A percentile compares a stretch with the other conserved stretches of the same genome.
phyloP scores from a whole-genome alignment of 1,284 basidiomycete species.

The Cutaneotrichosporon sp. region DNA sequence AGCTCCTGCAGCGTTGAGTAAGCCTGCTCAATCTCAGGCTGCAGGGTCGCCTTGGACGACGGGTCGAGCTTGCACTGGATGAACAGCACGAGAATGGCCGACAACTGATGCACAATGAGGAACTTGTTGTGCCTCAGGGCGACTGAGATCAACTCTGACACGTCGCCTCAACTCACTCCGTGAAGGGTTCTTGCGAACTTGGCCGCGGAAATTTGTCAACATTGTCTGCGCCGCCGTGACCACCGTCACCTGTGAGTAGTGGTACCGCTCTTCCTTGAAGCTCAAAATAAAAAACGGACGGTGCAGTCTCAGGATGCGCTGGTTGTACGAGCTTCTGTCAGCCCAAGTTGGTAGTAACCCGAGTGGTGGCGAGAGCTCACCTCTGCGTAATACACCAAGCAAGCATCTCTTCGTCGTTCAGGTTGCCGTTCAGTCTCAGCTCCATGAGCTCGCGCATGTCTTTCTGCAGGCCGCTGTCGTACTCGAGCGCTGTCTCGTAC shows the following conservation, averaged over 20 bases:
- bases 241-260: conserved; percentile 3
- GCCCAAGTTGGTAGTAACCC: background rate
- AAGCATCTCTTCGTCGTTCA: conserved; percentile 5
- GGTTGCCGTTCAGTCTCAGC: background rate
- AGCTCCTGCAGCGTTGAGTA: background rate
- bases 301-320: background rate
- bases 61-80: conserved; percentile 6
- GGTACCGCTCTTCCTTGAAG: conserved; percentile 6
- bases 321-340: conserved; percentile 3
- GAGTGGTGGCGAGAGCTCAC: background rate
- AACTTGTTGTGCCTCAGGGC: conserved; percentile 1
- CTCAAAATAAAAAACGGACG: conserved; percentile 4
- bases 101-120: conserved; percentile 3
- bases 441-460: conserved; percentile 8
- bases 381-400: conserved; percentile 5
- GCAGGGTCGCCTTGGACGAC: background rate
- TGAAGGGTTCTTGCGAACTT: conserved; percentile 3
- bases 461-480: conserved; percentile 5
- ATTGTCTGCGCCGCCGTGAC: conserved; percentile 1
- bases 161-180: background rate
- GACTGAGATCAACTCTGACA: background rate
- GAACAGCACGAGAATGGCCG: conserved; percentile 6
- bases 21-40: conserved; percentile 1
- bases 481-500: conserved; percentile 5
- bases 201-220: background rate